Conservation (phyloP, 345 rosid species). For the Brassica juncea region DNA sequence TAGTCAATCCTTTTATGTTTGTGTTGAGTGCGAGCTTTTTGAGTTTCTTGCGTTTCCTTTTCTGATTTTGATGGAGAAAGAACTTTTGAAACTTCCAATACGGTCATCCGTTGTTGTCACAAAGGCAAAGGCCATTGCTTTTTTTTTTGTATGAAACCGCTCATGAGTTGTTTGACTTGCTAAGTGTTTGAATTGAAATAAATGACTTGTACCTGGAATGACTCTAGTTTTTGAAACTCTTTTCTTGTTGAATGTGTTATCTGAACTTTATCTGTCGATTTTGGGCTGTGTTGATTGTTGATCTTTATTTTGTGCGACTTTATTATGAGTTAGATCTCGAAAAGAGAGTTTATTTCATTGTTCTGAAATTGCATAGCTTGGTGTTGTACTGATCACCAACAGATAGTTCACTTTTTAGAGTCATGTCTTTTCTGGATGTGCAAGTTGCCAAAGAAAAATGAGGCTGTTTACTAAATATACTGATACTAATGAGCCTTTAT, state of each 20-base stretch:
- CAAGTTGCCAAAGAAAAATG: conserved; percentile 10
- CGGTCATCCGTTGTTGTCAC: conserved; percentile 40
- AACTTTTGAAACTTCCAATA: conserved; percentile 27
- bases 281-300: background rate
- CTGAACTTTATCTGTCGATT: conserved; percentile 3
- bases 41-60: conserved; percentile 13
- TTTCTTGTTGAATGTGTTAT: conserved; percentile 20
- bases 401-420: conserved; percentile 7
- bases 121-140: conserved; percentile 45
- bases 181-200: background rate
- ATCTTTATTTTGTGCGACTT: background rate
- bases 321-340: background rate
- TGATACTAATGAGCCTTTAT: conserved; percentile 15
- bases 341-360: background rate
- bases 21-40: conserved; percentile 9
- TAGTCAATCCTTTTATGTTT: background rate
- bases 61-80: conserved; percentile 28
- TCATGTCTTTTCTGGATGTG: conserved; percentile 8
- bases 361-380: background rate
- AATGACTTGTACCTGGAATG: conserved; percentile 7
- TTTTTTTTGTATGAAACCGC: conserved; percentile 39
- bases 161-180: conserved; percentile 26
- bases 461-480: conserved; percentile 1
- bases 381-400: background rate
- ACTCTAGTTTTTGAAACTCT: conserved; percentile 12